Evolutionary conservation across 176 grass and related monocot species (phyloP).

Genomic region (Aegilops umbellulata): DNA sequence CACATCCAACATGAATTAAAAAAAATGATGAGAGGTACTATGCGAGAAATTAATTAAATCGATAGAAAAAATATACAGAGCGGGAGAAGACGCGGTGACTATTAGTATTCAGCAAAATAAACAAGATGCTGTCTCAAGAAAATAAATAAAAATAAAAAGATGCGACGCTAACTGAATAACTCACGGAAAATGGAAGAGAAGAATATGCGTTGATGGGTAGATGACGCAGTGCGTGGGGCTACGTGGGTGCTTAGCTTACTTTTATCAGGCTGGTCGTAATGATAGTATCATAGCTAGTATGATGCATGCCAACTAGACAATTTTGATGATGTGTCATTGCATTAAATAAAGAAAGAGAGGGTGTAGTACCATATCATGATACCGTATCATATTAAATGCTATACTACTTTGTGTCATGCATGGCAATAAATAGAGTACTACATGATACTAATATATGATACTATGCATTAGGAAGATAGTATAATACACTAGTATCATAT

Average conservation of each 20-base stretch:
- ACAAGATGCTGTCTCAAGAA: background rate
- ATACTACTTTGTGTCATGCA: too few species aligned
- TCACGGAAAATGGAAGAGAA: background rate
- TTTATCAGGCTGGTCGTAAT: too few species aligned
- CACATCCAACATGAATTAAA: slow-evolving; percentile 19
- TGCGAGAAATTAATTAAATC: background rate
- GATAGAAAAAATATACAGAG: background rate
- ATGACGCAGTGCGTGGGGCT: background rate
- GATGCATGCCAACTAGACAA: too few species aligned
- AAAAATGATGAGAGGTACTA: slow-evolving; percentile 20
- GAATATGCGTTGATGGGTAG: background rate
- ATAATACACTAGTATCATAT: too few species aligned
- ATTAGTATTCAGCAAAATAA: background rate
- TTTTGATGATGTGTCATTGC: too few species aligned
- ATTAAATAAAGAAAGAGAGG: too few species aligned
- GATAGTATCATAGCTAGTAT: too few species aligned
- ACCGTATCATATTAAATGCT: too few species aligned
- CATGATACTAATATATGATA: too few species aligned
- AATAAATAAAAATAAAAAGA: background rate
- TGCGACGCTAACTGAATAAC: background rate
- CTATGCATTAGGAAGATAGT: too few species aligned
- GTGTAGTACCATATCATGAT: too few species aligned
- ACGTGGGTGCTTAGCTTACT: background rate
- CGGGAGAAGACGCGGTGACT: background rate
- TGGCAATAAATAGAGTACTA: too few species aligned